Conservation (phyloP, 2,329 filamentous ascomycete species). For the Sporothrix brunneoviolacea region DNA sequence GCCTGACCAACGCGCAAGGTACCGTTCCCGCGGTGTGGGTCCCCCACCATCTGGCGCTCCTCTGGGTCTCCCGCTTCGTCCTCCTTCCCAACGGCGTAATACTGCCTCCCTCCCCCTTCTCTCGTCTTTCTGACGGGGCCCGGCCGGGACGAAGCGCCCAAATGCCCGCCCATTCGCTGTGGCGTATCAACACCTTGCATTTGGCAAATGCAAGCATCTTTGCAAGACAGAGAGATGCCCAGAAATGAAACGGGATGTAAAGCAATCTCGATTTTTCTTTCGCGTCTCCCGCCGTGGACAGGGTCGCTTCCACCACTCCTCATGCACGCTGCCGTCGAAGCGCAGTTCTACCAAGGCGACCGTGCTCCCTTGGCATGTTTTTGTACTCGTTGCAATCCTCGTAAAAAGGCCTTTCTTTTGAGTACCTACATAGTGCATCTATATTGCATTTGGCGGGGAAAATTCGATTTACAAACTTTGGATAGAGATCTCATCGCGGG, state of each 20-base stretch:
- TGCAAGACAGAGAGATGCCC: no score
- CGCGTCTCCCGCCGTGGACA: neutral
- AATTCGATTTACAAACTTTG: neutral
- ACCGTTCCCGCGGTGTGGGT: conserved; percentile 22
- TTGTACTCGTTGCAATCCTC: conserved; percentile 60
- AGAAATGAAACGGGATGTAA: no score
- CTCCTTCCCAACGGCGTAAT: conserved; percentile 5
- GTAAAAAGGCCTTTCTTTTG: conserved; percentile 31
- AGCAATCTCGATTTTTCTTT: no score
- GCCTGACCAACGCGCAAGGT: conserved; percentile 18
- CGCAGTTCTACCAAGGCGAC: neutral
- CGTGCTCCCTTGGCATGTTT: conserved; percentile 36
- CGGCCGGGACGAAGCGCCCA: neutral
- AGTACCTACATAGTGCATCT: conserved; percentile 25
- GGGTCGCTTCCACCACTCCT: neutral
- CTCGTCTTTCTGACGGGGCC: conserved; percentile 7
- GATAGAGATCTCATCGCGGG: conserved; percentile 1
- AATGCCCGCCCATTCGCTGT: neutral
- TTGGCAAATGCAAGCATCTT: neutral
- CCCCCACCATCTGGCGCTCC: conserved; percentile 18
- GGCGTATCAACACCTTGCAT: neutral
- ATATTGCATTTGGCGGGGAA: no score
- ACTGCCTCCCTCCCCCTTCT: conserved; percentile 4
- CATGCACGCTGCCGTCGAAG: conserved; percentile 27
- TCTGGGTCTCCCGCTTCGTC: conserved; percentile 11